Evolutionary conservation across 176 grass and related monocot genomes (phyloP), one percentile per base, ranked within the genome.

Genomic region (Carex pumila): DNA sequence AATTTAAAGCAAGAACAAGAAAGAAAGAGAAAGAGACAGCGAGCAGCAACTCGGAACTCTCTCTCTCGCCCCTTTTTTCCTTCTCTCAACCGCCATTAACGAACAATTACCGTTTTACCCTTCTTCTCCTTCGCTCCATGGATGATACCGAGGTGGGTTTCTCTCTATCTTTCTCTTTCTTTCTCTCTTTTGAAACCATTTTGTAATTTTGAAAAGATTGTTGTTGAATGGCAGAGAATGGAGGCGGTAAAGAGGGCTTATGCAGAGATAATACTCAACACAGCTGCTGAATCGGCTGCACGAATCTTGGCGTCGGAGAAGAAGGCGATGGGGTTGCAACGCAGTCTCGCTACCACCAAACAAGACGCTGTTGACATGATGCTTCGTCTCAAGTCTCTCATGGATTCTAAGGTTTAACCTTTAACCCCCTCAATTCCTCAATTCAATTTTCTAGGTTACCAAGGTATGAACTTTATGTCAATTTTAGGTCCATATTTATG

Each of bases 191-290:
- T 75, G 7, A 65, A 49, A 49, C 47, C 19, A 29, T 80, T 25
- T 32, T 54, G 56, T 67, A 39, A 39, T 61, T 18, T 39, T 43
- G 4, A 37, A 65, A 90, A 89, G 10, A 78, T 62, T 91, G 72
- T 88, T 37, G 47, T 88, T 37, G 47, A 63, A 87, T 53, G 9
- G 5, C 36, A 50, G 70, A 7, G 41, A 49, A 73, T 73, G 70
- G 70, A 73, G 43, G 70, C 70, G n/a, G 70, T 73, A n/a, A 73
- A 73, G 70, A 73, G 41, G 90, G 92, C 90, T 83, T 97, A 92
- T 86, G 94, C 92, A 41, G 89, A 90, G 84, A 85, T 94, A 79
- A 94, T 97, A 52, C 89, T 97, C 55, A 94, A 92, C 87, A 92
- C 90, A 62, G 90, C 89, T 80, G 87, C 87, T 86, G 94, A 94